Evolutionary conservation across 2,329 filamentous ascomycete species (phyloP).

Genomic region (Clonostachys chloroleuca): DNA sequence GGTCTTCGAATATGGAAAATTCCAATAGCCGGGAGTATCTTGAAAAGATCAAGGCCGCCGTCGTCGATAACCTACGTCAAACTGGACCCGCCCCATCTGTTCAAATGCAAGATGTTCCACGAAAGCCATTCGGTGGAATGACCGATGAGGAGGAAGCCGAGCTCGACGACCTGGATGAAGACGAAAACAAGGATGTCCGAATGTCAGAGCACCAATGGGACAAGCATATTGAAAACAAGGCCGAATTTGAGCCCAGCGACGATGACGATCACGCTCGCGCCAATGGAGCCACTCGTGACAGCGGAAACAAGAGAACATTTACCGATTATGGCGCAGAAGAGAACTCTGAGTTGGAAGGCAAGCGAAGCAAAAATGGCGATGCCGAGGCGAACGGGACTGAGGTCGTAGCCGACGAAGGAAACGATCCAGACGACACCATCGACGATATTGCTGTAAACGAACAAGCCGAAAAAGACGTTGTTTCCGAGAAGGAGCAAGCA

Average conservation of each 20-base stretch:
- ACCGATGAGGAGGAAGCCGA: conserved; percentile 64
- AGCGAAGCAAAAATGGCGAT: conserved; percentile 15
- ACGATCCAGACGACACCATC: conserved; percentile 33
- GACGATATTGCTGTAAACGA: conserved; percentile 32
- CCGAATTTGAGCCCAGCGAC: conserved; percentile 83
- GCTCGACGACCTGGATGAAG: conserved; percentile 70
- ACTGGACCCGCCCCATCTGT: conserved; percentile 85
- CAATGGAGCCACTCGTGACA: conserved; percentile 63
- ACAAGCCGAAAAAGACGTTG: conserved; percentile 14
- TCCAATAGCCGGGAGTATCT: conserved; percentile 81
- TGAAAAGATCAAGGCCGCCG: conserved; percentile 73
- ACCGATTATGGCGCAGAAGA: conserved; percentile 43
- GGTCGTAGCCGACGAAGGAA: conserved; percentile 17
- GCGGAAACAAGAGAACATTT: conserved; percentile 45
- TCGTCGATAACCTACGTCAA: conserved; percentile 83
- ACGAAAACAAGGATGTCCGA: conserved; percentile 79
- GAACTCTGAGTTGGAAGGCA: conserved; percentile 13
- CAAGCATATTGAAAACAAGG: conserved; percentile 68
- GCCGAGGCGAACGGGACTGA: conserved; percentile 14
- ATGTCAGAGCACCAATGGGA: conserved; percentile 82
- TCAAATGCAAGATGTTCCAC: conserved; percentile 76
- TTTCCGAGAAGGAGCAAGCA: not conserved
- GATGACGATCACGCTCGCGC: conserved; percentile 75
- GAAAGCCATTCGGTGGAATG: conserved; percentile 56
- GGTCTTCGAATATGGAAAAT: conserved; percentile 85